Conservation (phyloP, 1,284 basidiomycete genomes). For the Cutaneotrichosporon dermatis region DNA sequence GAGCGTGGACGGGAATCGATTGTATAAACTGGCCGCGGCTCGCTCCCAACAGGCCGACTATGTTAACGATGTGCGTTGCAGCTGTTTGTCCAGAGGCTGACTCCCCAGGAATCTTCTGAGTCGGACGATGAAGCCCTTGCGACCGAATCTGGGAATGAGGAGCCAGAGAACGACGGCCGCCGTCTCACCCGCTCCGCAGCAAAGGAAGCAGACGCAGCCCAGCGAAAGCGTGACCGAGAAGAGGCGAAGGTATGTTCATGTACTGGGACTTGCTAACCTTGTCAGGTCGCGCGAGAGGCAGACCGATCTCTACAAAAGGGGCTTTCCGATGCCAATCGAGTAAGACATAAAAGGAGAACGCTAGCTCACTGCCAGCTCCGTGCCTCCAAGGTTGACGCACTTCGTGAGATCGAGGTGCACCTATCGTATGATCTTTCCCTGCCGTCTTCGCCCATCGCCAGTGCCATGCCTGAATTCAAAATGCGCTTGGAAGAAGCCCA, state of each 20-base stretch:
- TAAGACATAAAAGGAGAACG: not conserved
- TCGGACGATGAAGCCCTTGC: too few relatives aligned
- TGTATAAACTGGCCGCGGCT: too few relatives aligned
- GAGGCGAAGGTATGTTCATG: slow-evolving; percentile 29
- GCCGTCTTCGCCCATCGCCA: slow-evolving; percentile 37
- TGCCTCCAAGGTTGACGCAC: slow-evolving; percentile 40
- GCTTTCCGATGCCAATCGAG: slow-evolving; percentile 31
- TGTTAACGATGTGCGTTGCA: too few relatives aligned
- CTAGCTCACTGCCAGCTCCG: slow-evolving; percentile 28
- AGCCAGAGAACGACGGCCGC: too few relatives aligned
- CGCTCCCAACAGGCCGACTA: too few relatives aligned
- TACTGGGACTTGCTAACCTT: not conserved
- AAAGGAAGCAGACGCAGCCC: slow-evolving; percentile 30
- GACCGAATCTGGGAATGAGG: too few relatives aligned
- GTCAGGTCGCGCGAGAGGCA: slow-evolving; percentile 36
- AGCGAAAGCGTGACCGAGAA: slow-evolving; percentile 31
- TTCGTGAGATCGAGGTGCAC: slow-evolving; percentile 44
- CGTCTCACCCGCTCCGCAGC: not conserved
- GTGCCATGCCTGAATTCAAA: slow-evolving; percentile 38
- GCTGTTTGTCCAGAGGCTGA: too few relatives aligned
- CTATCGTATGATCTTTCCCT: slow-evolving; percentile 38
- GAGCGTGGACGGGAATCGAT: too few relatives aligned
- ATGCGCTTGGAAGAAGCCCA: slow-evolving; percentile 31
- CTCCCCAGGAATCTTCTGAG: too few relatives aligned
- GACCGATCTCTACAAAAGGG: slow-evolving; percentile 41